Evolutionary conservation across 148 eudicot genomes (phyloP), one percentile per base, ranked within the genome.

Genomic region (Vaccinium vitisidaea): DNA sequence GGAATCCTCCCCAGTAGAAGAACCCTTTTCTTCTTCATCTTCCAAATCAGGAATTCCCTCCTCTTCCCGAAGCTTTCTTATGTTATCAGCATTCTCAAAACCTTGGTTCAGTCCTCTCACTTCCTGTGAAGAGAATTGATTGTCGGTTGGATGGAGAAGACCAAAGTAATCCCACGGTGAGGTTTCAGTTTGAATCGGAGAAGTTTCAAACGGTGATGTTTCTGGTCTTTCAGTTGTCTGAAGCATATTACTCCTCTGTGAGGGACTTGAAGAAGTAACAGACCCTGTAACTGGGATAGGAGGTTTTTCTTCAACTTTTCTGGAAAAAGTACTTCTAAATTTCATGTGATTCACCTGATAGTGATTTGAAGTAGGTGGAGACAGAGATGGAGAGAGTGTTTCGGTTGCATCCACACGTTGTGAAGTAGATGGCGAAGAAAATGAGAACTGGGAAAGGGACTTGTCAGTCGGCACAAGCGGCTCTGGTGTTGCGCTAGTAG

Each of bases 141-240:
- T 83, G 77, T 96, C 95, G 81, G 92, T 87, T 6, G 97, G 94
- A 89, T 94, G 91, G 80, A 85, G 87, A 83, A 94, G 97, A 39
- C 98, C 99, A 85, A 96, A 96, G 84, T 87, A 96, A 89, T 96
- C 99, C 99, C 99, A 96, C 2, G 98, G 97, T 16, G 95, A 80
- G 84, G 88, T 86, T 84, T 89, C 90, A 56, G 90, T 80, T 61
- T 65, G 84, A 36, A 67, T 21, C 12, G 90, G 78, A 84, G 91
- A 39, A 69, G 88, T 83, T 83, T 87, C 91, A 83, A 88, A 88
- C 0, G 89, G 88, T 52, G 87, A 84, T 71, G 83, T 84, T 85
- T 92, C 94, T 21, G 87, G 87, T 81, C 87, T 85, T 76, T 86
- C 98, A 32, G 80, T 70, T 54, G 93, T 87, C 18, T 74, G 93